Base-by-base conservation (phyloP, 176 grass and related monocot species). In the Pontederia paniculata region DNA sequence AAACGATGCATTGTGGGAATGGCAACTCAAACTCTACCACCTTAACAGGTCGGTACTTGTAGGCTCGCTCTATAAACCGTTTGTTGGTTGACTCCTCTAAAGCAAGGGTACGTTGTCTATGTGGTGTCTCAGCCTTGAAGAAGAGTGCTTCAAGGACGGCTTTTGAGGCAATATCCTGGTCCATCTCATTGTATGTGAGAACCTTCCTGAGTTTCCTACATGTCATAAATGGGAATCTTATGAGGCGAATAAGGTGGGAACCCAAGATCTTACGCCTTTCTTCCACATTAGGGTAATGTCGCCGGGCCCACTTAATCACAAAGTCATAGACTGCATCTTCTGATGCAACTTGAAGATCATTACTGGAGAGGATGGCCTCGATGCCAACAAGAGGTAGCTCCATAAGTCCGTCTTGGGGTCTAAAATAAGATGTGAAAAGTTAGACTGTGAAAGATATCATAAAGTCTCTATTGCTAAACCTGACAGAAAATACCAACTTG, bases 321-420 rank as follows among this genome's bases (percentile, higher is more conserved):
- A 72, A 62, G 9, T 62, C 57, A 23, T 72, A 72, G 25, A 72
- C 16, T 8, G 25, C 47, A 45, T 62, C 57, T 15, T 72, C 69
- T 23, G 69, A 72, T 62, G 31, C 44, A 17, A 45, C 57, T 53
- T 72, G 69, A 51, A 72, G 69, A n/a, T 72, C 47, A 16, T 72
- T 57, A 25, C 69, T 72, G 45, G 57, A 72, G 9, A 72, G 57
- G 11, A 72, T 53, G 12, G 57, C 69, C 48, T 72, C 47, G 23
- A 72, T 53, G 8, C 47, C 69, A 17, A 41, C 48, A 7, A 72
- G 48, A 51, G 69, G 69, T 11, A 72, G 31, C 14, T 52, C 31
- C 48, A 72, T 21, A 5, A 72, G 10, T 12, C 23, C 57, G 23
- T 72, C 57, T 61, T 62, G 57, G 12, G 31, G 47, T 48, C 57